Evolutionary conservation across 495 filamentous ascomycete species (phyloP).

Genomic region (Podospora pseudopauciseta): DNA sequence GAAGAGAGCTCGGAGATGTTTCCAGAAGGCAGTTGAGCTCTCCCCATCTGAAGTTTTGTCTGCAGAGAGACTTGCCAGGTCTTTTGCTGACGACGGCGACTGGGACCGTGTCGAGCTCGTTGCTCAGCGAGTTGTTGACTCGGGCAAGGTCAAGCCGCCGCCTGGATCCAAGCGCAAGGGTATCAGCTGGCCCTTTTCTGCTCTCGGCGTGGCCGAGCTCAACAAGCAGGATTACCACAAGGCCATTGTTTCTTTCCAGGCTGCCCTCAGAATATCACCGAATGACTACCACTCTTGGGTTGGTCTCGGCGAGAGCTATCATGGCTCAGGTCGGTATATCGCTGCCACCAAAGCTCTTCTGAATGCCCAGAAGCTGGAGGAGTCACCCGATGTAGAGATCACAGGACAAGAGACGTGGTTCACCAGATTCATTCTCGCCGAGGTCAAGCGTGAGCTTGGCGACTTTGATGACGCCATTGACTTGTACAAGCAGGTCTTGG

Average conservation of each 20-base stretch:
- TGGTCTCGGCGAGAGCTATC: constrained; percentile 91
- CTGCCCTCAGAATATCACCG: constrained; percentile 78
- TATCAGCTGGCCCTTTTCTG: constrained; percentile 94
- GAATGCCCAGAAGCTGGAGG: constrained; percentile 69
- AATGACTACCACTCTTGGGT: constrained; percentile 93
- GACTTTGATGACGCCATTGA: constrained; percentile 78
- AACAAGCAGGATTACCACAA: constrained; percentile 89
- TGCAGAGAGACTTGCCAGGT: constrained; percentile 78
- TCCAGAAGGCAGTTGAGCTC: constrained; percentile 94
- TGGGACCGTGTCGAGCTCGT: constrained; percentile 96
- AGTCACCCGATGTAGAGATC: constrained; percentile 40
- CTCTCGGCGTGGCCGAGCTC: constrained; percentile 90
- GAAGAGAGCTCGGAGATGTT: constrained; percentile 79
- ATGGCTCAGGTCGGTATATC: constrained; percentile 87
- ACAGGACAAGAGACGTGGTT: constrained; percentile 73
- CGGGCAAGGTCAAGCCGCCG: constrained; percentile 80
- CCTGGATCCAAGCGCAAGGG: constrained; percentile 89
- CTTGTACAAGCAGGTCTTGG: constrained; percentile 69
- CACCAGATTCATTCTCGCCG: constrained; percentile 93
- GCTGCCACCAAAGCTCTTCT: constrained; percentile 89
- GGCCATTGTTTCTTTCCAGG: constrained; percentile 86
- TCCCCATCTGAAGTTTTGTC: constrained; percentile 83
- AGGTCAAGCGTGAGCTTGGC: constrained; percentile 86
- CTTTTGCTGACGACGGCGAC: constrained; percentile 83
- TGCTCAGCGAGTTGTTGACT: constrained; percentile 86